Base-by-base conservation (phyloP, 371 early-diverging fungal genomes). In the Apophysomyces elegans region DNA sequence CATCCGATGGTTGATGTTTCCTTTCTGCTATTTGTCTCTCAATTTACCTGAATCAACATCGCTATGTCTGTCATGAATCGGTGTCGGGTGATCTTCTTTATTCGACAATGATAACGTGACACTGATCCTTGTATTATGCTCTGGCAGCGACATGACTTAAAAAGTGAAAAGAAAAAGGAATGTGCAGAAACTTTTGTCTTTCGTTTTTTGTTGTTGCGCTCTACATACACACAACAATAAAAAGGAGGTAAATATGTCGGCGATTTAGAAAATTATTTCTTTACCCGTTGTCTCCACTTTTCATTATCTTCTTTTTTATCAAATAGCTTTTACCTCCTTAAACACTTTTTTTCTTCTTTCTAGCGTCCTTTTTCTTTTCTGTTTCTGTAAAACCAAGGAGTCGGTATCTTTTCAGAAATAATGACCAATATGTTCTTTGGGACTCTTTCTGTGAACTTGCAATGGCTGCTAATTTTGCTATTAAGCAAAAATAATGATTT, bases 241-340 rank as follows among this genome's bases (percentile, higher is more conserved):
- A 50, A 50, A 50, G 54, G 54, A 16, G 21, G 54, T 16, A 50
- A 50, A 50, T 21, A 50, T 50, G 54, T 50, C 54, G 54, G 54
- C 54, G 54, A 50, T 50, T 50, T 50, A 50, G 54, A 50, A 50
- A 50, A 50, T 50, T n/a, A 26, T n/a, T 26, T 50, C 54, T 50
- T 50, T 26, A 21, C 54, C 54, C 54, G n/a, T 50, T 50, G 21
- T 50, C 54, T 9, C 9, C 21, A 21, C 9, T 50, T 50, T 26
- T 50, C 54, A 16, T 50, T 50, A 50, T 21, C 21, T 9, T 21
- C 21, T 50, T 50, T 50, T 18, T 50, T 21, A 50, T 21, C 21
- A 50, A 16, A 21, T 26, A 8, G 54, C 54, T 21, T 50, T 50
- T 21, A 9, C 54, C 41, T 41, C 11, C 41, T 13, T 13, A 41